These are phyloP conservation scores for Hansenula sp. DNA, from an alignment of 1,139 yeast species.

Conservation along the genomic window DNA sequence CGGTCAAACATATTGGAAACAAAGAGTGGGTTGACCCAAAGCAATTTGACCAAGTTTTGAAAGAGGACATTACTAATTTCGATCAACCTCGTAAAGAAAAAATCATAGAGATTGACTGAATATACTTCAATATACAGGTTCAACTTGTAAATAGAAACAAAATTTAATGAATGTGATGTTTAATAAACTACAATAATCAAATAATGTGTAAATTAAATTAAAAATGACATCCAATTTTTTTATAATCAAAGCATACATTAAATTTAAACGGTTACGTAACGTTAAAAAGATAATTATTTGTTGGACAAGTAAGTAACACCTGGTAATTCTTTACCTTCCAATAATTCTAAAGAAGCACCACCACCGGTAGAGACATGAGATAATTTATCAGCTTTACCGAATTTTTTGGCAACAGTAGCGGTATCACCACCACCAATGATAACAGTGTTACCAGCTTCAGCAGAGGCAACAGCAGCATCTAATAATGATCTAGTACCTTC, in stretches of 20 bases:
- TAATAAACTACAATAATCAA: not conserved
- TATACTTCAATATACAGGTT: no score
- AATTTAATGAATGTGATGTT: not conserved
- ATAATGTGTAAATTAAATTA: not conserved
- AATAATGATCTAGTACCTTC: constrained; percentile 85
- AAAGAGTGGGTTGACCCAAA: not conserved
- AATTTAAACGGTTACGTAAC: no score
- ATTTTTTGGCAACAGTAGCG: constrained; percentile 98
- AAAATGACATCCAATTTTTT: not conserved
- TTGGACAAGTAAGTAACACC: constrained; percentile 90
- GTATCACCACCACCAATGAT: constrained; percentile 99
- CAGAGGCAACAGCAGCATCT: constrained; percentile 82
- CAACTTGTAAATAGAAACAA: not conserved
- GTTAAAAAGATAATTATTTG: constrained; percentile 34
- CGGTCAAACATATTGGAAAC: not conserved
- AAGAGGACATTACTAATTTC: not conserved
- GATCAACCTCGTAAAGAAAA: not conserved
- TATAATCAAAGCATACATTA: no score
- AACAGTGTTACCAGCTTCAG: constrained; percentile 86
- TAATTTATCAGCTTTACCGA: constrained; percentile 88
- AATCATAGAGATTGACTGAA: no score
- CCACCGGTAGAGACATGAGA: constrained; percentile 99
- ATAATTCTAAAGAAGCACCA: constrained; percentile 96
- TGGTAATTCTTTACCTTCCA: constrained; percentile 96
- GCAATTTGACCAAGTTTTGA: not conserved